A percentile compares a stretch with the other conserved stretches of the same genome.
These are phyloP conservation scores for Blastobotrys terrestris DNA, from an alignment of 805 yeast genomes.

Conservation along the genomic window DNA sequence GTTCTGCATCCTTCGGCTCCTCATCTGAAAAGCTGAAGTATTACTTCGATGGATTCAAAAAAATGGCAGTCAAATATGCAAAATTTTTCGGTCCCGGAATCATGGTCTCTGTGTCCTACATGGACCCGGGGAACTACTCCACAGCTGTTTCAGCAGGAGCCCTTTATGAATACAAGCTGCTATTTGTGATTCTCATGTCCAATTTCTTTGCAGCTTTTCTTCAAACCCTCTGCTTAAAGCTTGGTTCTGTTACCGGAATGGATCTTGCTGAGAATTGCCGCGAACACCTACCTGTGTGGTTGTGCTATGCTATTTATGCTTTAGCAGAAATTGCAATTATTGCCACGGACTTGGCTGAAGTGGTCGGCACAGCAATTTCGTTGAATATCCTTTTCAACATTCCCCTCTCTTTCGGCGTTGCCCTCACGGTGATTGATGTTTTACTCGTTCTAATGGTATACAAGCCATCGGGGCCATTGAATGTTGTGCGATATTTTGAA, in stretches of 20 bases:
- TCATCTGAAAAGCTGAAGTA: not conserved
- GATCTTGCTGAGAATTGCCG: slow-evolving; percentile 85
- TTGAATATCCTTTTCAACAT: slow-evolving; percentile 68
- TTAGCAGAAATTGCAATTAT: slow-evolving; percentile 83
- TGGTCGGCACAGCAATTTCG: slow-evolving; percentile 87
- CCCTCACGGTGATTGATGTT: slow-evolving; percentile 77
- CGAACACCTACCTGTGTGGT: slow-evolving; percentile 57
- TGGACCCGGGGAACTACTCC: slow-evolving; percentile 92
- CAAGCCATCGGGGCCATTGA: slow-evolving; percentile 68
- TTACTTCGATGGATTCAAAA: not conserved
- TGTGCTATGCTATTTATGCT: slow-evolving; percentile 56
- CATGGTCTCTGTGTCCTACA: slow-evolving; percentile 82
- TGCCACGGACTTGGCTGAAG: slow-evolving; percentile 92
- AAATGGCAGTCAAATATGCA: slow-evolving; percentile 41
- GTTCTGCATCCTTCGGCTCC: not conserved
- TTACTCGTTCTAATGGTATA: slow-evolving; percentile 72
- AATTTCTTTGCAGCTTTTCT: slow-evolving; percentile 77
- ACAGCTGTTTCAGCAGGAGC: slow-evolving; percentile 90
- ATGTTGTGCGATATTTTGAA: slow-evolving; percentile 72
- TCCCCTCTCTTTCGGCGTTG: slow-evolving; percentile 69
- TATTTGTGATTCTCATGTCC: slow-evolving; percentile 69
- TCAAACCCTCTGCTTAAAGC: slow-evolving; percentile 75
- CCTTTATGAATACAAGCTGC: slow-evolving; percentile 60
- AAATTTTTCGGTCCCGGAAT: slow-evolving; percentile 83
- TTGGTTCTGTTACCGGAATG: slow-evolving; percentile 85